These are phyloP conservation scores for Brassica juncea DNA, from an alignment of 345 rosid species.

Conservation along the genomic window DNA sequence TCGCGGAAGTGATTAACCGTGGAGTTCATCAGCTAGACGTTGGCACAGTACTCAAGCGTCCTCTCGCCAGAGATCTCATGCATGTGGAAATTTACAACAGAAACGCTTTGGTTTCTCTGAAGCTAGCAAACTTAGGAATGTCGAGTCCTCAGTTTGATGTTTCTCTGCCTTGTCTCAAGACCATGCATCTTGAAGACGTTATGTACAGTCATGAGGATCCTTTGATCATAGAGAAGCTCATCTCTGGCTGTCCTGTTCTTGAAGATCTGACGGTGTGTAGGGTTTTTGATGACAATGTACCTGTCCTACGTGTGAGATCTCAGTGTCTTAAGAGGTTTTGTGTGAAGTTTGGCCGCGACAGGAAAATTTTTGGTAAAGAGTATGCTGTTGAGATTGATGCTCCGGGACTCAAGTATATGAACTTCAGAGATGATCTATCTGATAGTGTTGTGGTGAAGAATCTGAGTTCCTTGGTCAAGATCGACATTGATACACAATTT, in stretches of 20 bases:
- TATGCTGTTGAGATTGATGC: slow-evolving; percentile 20
- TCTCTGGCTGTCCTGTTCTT: slow-evolving; percentile 23
- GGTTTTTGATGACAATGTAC: neutral
- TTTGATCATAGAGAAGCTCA: slow-evolving; percentile 7
- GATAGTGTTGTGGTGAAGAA: neutral
- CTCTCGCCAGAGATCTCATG: neutral
- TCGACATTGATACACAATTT: neutral
- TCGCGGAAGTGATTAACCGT: neutral
- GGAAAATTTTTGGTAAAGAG: neutral
- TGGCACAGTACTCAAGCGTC: neutral
- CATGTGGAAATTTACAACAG: neutral
- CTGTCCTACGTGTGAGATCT: slow-evolving; percentile 18
- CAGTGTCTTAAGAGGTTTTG: neutral
- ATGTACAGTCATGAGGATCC: neutral
- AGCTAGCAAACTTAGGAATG: neutral
- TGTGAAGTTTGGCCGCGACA: neutral
- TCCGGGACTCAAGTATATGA: slow-evolving; percentile 4
- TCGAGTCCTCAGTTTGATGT: neutral
- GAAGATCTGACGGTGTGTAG: slow-evolving; percentile 2
- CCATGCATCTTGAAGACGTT: neutral
- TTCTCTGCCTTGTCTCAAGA: slow-evolving; percentile 27
- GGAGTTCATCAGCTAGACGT: slow-evolving; percentile 1
- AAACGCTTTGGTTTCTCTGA: slow-evolving; percentile 19
- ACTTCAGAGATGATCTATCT: neutral
- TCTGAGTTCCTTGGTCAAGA: slow-evolving; percentile 4